Evolutionary conservation across 306 rosid species (phyloP).

Genomic region (Vigna angularis): DNA sequence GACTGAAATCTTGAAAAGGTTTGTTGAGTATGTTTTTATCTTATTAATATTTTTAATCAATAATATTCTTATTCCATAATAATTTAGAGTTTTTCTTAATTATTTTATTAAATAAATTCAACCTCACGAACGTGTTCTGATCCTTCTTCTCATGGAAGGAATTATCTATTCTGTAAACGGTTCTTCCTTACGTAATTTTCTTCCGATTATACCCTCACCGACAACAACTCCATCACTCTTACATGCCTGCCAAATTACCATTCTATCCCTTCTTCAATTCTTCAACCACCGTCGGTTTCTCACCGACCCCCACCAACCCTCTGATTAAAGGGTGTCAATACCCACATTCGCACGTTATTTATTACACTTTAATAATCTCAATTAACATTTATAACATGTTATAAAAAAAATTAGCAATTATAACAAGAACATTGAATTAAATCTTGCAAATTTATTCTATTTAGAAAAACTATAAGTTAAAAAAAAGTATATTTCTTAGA

Average conservation of each 20-base stretch:
- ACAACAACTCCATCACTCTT: neutral
- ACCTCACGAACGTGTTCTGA: no score
- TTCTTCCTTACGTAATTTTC: conserved; percentile 32
- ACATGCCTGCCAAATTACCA: neutral
- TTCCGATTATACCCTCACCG: conserved; percentile 38
- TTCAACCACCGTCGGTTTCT: conserved; percentile 16
- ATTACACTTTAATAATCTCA: neutral
- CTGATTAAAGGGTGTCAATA: neutral
- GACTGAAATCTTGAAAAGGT: no score
- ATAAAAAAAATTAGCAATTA: no score
- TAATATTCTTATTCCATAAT: no score
- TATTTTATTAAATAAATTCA: no score
- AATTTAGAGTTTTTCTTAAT: no score
- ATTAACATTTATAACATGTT: neutral
- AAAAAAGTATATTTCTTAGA: neutral
- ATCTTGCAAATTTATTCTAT: neutral
- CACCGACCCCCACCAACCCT: conserved; percentile 34
- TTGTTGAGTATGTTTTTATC: no score
- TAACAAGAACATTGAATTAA: neutral
- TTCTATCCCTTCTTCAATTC: conserved; percentile 28
- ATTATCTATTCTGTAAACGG: conserved; percentile 5
- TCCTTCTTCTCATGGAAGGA: neutral
- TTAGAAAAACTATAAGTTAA: neutral
- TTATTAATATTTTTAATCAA: no score
- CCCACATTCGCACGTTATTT: neutral